phyloP scores from a whole-genome alignment of 371 early-diverging fungal genomes.

The Rhizomucor miehei region DNA sequence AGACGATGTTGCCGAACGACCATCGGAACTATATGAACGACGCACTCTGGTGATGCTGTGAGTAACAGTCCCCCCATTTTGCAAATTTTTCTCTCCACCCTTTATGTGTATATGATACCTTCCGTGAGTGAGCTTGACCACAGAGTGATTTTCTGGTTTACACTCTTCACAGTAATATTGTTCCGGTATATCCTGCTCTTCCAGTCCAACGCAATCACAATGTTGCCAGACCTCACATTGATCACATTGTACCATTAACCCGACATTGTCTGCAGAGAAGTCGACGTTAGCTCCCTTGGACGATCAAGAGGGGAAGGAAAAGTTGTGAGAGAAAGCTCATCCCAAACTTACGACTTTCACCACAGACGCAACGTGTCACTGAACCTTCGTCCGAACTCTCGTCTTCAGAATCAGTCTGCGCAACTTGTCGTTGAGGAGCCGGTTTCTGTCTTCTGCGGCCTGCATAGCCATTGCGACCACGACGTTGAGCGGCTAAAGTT shows the following conservation, averaged over 20 bases:
- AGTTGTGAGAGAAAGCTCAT: no score
- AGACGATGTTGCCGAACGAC: constrained; percentile 1
- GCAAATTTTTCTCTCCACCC: background rate
- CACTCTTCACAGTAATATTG: constrained; percentile 89
- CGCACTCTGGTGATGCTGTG: constrained; percentile 8
- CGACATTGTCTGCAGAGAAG: constrained; percentile 57
- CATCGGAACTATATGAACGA: constrained; percentile 16
- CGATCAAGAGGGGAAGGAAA: no score
- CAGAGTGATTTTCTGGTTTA: constrained; percentile 75
- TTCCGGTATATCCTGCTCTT: constrained; percentile 71
- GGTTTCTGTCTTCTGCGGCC: constrained; percentile 15
- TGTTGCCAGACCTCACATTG: constrained; percentile 92
- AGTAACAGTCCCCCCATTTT: constrained; percentile 2
- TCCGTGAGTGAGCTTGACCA: constrained; percentile 48
- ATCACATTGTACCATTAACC: constrained; percentile 89
- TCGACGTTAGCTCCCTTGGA: constrained; percentile 28
- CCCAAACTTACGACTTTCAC: constrained; percentile 65
- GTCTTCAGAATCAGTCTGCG: constrained; percentile 35
- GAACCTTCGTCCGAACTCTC: constrained; percentile 63
- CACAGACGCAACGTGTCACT: constrained; percentile 81
- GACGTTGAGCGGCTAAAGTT: constrained; percentile 27
- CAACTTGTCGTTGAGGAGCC: constrained; percentile 9
- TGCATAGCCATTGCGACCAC: constrained; percentile 23
- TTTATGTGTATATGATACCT: constrained; percentile 40
- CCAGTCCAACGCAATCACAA: constrained; percentile 76